Percentiles rank a stretch among this genome's conserved stretches.
These are phyloP conservation scores for Daphne laureola DNA, from an alignment of 441 rosid species.

Conservation along the genomic window DNA sequence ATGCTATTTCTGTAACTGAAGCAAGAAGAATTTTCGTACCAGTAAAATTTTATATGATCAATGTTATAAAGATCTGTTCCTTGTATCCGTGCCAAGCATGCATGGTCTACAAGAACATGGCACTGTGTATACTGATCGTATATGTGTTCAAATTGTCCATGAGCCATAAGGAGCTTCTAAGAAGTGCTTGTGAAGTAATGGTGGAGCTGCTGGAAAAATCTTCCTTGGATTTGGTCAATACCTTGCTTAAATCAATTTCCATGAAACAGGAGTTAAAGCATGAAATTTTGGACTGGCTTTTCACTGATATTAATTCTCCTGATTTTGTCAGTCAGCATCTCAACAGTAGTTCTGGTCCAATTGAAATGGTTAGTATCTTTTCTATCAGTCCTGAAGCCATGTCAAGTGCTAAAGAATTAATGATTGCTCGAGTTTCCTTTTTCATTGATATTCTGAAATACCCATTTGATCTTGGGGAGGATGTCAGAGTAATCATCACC, in stretches of 20 bases:
- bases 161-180: slow-evolving; percentile 38
- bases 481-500: slow-evolving; percentile 34
- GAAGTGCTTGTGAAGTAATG: slow-evolving; percentile 55
- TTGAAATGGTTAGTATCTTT: slow-evolving; percentile 41
- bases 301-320: slow-evolving; percentile 29
- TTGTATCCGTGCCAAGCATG: slow-evolving; percentile 58
- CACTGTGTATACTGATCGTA: slow-evolving; percentile 42
- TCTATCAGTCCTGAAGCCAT: slow-evolving; percentile 31
- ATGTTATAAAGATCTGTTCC: slow-evolving; percentile 66
- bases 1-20: slow-evolving; percentile 53
- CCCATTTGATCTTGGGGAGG: slow-evolving; percentile 44
- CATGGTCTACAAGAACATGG: slow-evolving; percentile 44
- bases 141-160: slow-evolving; percentile 47
- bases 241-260: slow-evolving; percentile 53
- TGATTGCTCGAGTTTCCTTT: slow-evolving; percentile 45
- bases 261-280: slow-evolving; percentile 42
- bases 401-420: slow-evolving; percentile 25
- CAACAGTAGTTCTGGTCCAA: slow-evolving; percentile 7
- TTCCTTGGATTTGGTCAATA: slow-evolving; percentile 44
- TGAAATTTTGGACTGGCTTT: slow-evolving; percentile 56
- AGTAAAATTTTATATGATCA: slow-evolving; percentile 76
- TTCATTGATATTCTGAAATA: slow-evolving; percentile 49
- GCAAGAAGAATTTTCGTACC: slow-evolving; percentile 82
- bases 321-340: neutral
- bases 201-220: slow-evolving; percentile 75